These are phyloP conservation scores for Diaporthe sp. DNA, from an alignment of 2,329 filamentous ascomycete species.

Conservation along the genomic window DNA sequence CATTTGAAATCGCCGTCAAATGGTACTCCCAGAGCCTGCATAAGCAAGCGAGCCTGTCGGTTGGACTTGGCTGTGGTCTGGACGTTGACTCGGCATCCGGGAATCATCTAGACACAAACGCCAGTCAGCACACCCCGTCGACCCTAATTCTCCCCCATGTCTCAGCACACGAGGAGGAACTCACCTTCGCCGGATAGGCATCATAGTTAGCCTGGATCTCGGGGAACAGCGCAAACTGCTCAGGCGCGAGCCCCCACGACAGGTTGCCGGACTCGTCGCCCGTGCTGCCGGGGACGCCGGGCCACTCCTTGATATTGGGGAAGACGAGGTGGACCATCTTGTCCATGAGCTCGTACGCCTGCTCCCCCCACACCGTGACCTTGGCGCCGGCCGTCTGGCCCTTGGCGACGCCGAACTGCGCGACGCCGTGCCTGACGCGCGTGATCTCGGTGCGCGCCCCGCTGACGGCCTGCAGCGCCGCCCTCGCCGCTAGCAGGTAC, in stretches of 20 bases:
- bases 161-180: not conserved
- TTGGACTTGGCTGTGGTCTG: constrained; percentile 89
- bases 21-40: constrained; percentile 78
- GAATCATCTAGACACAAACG: constrained; percentile 71
- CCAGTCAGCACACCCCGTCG: constrained; percentile 37
- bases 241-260: constrained; percentile 79
- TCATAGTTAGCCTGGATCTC: constrained; percentile 97
- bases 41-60: constrained; percentile 82
- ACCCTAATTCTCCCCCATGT: constrained; percentile 43
- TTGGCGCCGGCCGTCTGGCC: constrained; percentile 82
- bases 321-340: constrained; percentile 91
- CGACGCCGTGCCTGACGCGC: constrained; percentile 75
- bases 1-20: constrained; percentile 76
- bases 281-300: constrained; percentile 71
- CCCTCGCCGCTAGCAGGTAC: constrained; percentile 83
- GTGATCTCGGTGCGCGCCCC: constrained; percentile 79
- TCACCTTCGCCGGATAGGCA: constrained; percentile 48
- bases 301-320: constrained; percentile 96
- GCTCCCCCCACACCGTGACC: constrained; percentile 79
- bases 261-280: constrained; percentile 93
- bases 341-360: constrained; percentile 90
- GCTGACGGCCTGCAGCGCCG: constrained; percentile 86
- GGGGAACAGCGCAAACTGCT: constrained; percentile 85
- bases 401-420: constrained; percentile 78
- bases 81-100: constrained; percentile 84